Evolutionary conservation across 208 protist genomes (phyloP), one percentile per base, ranked within the genome.

Genomic region (Leishmania lainsoni): DNA sequence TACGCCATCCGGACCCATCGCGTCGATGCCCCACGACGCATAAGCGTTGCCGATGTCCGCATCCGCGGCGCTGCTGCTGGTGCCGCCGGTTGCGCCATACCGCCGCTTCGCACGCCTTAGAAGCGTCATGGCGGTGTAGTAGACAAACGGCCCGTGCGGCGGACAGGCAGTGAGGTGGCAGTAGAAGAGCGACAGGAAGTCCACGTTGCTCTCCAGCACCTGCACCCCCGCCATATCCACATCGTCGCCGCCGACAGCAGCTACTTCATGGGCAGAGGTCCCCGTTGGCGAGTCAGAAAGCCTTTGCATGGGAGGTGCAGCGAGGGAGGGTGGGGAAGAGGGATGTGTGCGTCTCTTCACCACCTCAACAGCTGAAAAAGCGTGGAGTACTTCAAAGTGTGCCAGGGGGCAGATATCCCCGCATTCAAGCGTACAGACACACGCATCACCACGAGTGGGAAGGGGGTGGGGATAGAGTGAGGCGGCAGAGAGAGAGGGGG

Each of bases 181-280:
- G 65, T 91, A 96, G 78, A 94, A 90, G 59, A 94, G 86, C 6
- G 82, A 79, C 91, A 96, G 94, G 72, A 96, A 87, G 63, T 93
- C 89, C n/a, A 86, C 84, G 77, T 89, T 68, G 70, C 82, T 83
- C 76, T 93, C 88, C 45, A 95, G 32, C 2, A 86, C 59, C 1
- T 75, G 76, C 10, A 92, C 56, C 4, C 83, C 83, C 3, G 52
- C 65, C 20, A 61, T 45, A 3, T 80, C 81, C 14, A 35, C 84
- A 10, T 83, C 85, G 52, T 68, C 72, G 20, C 58, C 6, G n/a
- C 77, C 78, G 58, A n/a, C 32, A 35, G 29, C 77, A 48, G 42
- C 68, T 29, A 42, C 68, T 39, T 75, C 71, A 26, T 42, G 29
- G 22, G 48, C 71, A 42, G 32, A 75, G 26, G 42, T 29, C 71